Percentiles rank a stretch among this genome's conserved stretches.
These are phyloP conservation scores for Lipomyces mesembrius DNA, from an alignment of 805 yeast species.

Conservation along the genomic window DNA sequence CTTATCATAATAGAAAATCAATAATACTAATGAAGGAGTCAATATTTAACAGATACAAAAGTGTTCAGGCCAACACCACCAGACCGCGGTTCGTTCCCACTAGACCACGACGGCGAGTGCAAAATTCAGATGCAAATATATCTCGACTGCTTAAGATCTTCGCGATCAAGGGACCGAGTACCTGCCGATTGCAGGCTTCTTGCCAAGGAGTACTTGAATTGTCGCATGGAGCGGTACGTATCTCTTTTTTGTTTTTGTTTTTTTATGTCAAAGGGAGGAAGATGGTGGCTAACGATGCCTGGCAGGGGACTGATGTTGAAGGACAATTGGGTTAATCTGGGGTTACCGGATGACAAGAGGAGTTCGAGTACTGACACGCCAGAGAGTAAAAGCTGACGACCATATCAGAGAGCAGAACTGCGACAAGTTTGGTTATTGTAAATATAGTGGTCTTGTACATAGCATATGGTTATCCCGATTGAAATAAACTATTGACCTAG, in stretches of 20 bases:
- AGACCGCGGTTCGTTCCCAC: constrained; percentile 93
- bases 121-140: constrained; percentile 73
- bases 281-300: too few relatives aligned
- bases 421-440: too few relatives aligned
- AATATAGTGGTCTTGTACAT: background rate
- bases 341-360: constrained; percentile 59
- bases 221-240: constrained; percentile 79
- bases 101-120: constrained; percentile 89
- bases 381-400: background rate
- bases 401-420: background rate
- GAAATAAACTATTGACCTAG: background rate
- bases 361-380: background rate
- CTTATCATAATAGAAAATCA: background rate
- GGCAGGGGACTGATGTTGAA: constrained; percentile 57
- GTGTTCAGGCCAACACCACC: constrained; percentile 77
- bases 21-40: background rate
- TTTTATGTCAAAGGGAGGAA: too few relatives aligned
- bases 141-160: constrained; percentile 74
- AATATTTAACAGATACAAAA: constrained; percentile 8
- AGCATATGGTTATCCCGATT: background rate
- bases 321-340: constrained; percentile 65
- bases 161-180: constrained; percentile 69
- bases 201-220: constrained; percentile 79
- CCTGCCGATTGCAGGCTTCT: constrained; percentile 84
- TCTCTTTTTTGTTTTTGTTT: too few relatives aligned